These are phyloP conservation scores for Aspergillus ibericus DNA, from an alignment of 2,329 filamentous ascomycete genomes.

Conservation along the genomic window DNA sequence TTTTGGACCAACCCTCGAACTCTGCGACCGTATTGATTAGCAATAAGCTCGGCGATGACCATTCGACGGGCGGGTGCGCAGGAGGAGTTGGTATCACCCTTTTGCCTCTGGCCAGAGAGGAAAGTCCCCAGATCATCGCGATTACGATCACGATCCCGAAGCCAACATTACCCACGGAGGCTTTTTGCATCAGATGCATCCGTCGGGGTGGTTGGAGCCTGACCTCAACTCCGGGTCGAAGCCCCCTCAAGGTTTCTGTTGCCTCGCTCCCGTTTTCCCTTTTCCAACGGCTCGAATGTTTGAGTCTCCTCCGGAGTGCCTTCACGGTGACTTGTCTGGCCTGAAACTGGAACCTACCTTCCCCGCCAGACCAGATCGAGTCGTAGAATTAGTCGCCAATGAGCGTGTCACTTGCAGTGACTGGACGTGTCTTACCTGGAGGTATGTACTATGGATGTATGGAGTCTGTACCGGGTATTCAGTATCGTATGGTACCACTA, in stretches of 20 bases:
- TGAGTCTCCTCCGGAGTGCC: not conserved
- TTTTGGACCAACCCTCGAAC: not conserved
- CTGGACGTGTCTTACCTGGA: not conserved
- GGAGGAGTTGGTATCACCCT: not conserved
- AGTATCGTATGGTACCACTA: not conserved
- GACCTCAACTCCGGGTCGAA: not conserved
- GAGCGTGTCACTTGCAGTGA: not conserved
- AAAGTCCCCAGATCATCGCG: not conserved
- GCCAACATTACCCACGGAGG: not conserved
- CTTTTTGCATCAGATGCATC: not conserved
- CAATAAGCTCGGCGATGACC: slow-evolving; percentile 2
- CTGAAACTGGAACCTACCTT: not conserved
- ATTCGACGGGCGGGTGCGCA: not conserved
- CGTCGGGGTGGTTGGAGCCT: not conserved
- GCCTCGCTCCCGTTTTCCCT: not conserved
- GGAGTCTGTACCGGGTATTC: not conserved
- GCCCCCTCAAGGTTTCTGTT: not conserved
- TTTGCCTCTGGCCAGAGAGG: not conserved
- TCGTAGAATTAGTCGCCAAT: not conserved
- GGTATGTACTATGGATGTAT: not conserved
- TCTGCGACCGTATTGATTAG: not conserved
- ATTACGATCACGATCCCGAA: not conserved
- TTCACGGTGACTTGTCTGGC: not conserved
- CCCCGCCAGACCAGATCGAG: not conserved
- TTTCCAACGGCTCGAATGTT: not conserved